A percentile compares a stretch with the other conserved stretches of the same genome.
phyloP scores from a whole-genome alignment of 140 eudicot genomes.

The Oenanthe javanica region DNA sequence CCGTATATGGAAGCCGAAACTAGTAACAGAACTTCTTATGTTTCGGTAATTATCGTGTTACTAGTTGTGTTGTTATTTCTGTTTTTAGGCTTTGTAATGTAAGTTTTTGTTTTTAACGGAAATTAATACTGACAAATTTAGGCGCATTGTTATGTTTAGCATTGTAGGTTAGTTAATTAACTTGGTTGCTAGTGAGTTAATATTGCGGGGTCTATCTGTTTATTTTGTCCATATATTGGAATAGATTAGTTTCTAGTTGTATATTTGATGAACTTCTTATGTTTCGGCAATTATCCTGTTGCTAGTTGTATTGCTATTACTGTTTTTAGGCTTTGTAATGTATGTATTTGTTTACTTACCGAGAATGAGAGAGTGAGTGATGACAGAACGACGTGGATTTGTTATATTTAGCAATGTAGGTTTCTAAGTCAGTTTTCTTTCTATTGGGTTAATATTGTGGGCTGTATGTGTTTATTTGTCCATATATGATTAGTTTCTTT shows the following conservation, averaged over 20 bases:
- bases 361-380: not conserved
- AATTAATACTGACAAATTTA: no score
- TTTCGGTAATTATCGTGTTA: conserved; percentile 32
- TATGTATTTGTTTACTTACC: not conserved
- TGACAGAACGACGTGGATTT: not conserved
- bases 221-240: not conserved
- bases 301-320: not conserved
- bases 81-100: not conserved
- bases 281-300: not conserved
- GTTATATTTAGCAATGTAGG: not conserved
- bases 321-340: not conserved
- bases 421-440: not conserved
- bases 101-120: no score
- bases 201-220: not conserved
- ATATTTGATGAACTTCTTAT: not conserved
- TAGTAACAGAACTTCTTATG: conserved; percentile 38
- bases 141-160: not conserved
- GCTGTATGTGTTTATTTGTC: not conserved
- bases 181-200: not conserved
- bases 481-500: not conserved
- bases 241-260: not conserved
- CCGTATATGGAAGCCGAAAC: conserved; percentile 77
- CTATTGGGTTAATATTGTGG: not conserved
- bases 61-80: not conserved
- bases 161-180: not conserved